These are phyloP conservation scores for Entophlyctis luteolus DNA, from an alignment of 192 early-diverging fungal species.

Conservation along the genomic window DNA sequence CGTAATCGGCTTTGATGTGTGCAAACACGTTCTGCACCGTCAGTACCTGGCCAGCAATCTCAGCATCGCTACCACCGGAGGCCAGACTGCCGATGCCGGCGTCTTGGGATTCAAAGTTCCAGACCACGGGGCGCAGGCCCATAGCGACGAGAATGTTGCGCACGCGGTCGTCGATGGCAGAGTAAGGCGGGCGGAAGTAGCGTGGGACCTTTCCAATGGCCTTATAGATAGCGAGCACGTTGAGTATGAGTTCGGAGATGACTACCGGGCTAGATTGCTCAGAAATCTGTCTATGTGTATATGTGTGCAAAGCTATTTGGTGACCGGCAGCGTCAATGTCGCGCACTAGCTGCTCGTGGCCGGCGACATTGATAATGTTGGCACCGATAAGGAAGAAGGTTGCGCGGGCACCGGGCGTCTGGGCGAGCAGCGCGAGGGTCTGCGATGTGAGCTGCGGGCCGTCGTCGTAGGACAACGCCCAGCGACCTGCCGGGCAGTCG, in stretches of 20 bases:
- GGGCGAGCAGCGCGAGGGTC: neutral
- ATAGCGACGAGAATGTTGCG: constrained; percentile 53
- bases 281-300: constrained; percentile 7
- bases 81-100: no score
- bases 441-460: constrained; percentile 11
- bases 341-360: constrained; percentile 42
- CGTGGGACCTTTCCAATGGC: constrained; percentile 40
- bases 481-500: constrained; percentile 2
- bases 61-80: no score
- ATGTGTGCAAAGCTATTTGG: constrained; percentile 38
- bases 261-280: constrained; percentile 4
- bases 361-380: constrained; percentile 28
- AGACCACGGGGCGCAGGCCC: constrained; percentile 46
- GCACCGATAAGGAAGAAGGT: constrained; percentile 58
- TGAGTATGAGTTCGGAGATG: constrained; percentile 23
- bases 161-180: constrained; percentile 55
- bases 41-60: neutral
- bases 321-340: constrained; percentile 49
- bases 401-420: constrained; percentile 24
- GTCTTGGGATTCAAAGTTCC: constrained; percentile 44
- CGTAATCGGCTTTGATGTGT: constrained; percentile 5
- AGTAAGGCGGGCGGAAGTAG: constrained; percentile 62
- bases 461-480: constrained; percentile 21
- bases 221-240: constrained; percentile 22
- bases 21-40: neutral